A percentile compares a stretch with the other conserved stretches of the same genome.
These are phyloP conservation scores for Pleurotus ostreatus DNA, from an alignment of 768 basidiomycete genomes.

Conservation along the genomic window DNA sequence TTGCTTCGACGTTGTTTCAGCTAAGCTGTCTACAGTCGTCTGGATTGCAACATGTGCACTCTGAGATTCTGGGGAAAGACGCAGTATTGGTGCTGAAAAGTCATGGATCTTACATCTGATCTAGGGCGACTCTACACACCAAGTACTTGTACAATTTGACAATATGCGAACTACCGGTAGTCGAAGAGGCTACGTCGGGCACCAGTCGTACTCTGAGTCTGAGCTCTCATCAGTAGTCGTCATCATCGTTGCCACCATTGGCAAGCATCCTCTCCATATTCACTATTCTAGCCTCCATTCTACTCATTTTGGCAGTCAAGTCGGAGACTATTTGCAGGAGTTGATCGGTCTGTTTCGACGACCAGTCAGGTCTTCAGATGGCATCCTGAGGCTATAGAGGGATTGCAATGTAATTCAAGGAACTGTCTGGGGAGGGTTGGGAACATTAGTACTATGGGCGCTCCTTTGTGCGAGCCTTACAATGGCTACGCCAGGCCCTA, in stretches of 20 bases:
- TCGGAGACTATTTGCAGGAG: background rate
- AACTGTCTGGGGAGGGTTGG: too few relatives aligned
- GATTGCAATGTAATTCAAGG: too few relatives aligned
- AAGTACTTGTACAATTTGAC: background rate
- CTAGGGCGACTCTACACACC: background rate
- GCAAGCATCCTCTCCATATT: slow-evolving; percentile 2
- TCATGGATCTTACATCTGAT: background rate
- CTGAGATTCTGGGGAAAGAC: slow-evolving; percentile 32
- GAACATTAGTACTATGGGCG: too few relatives aligned
- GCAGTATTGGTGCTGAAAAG: slow-evolving; percentile 23
- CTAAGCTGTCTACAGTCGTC: slow-evolving; percentile 4
- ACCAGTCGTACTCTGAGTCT: too few relatives aligned
- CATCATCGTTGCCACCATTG: too few relatives aligned
- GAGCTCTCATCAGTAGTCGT: too few relatives aligned
- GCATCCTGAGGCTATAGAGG: too few relatives aligned
- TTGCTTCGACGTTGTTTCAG: background rate
- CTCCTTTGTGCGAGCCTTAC: too few relatives aligned
- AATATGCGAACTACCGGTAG: background rate
- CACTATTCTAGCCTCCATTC: background rate
- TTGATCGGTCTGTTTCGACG: background rate
- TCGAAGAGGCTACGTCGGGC: too few relatives aligned
- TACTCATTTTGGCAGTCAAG: background rate
- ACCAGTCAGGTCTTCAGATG: too few relatives aligned
- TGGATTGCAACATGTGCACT: slow-evolving; percentile 23
- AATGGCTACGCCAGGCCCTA: too few relatives aligned